Evolutionary conservation across 2,329 filamentous ascomycete genomes (phyloP).

Genomic region (Cercospora janseana): DNA sequence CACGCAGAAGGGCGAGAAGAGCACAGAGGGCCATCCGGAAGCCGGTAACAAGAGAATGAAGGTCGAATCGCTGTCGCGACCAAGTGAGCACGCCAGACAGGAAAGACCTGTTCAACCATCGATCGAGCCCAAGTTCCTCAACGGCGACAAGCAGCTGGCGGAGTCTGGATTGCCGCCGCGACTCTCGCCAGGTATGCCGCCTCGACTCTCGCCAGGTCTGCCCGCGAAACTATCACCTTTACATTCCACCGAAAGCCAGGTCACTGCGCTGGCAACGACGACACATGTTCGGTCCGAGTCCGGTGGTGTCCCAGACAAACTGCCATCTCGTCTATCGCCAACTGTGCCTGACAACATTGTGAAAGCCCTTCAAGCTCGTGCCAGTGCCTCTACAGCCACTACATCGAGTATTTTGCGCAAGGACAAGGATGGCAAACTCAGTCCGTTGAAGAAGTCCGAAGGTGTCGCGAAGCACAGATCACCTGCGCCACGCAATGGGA

Average conservation of each 20-base stretch:
- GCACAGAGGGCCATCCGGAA: neutral
- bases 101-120: neutral
- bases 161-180: constrained; percentile 20
- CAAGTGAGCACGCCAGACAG: neutral
- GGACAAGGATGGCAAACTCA: constrained; percentile 27
- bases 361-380: constrained; percentile 48
- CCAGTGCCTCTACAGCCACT: constrained; percentile 27
- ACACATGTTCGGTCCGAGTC: neutral
- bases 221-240: constrained; percentile 27
- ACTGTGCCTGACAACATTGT: constrained; percentile 57
- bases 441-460: constrained; percentile 22
- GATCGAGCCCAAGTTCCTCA: neutral
- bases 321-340: constrained; percentile 58
- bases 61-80: constrained; percentile 6
- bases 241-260: constrained; percentile 1
- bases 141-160: constrained; percentile 13
- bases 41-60: constrained; percentile 18
- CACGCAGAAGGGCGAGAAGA: constrained; percentile 3
- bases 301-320: constrained; percentile 27
- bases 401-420: constrained; percentile 18
- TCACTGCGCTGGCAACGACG: neutral
- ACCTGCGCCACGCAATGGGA: constrained; percentile 33
- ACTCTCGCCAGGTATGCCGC: constrained; percentile 23
- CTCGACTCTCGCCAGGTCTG: constrained; percentile 22
- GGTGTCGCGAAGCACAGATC: constrained; percentile 30